phyloP scores from a whole-genome alignment of 306 rosid genomes.

The Dalbergia cochinchinensis region DNA sequence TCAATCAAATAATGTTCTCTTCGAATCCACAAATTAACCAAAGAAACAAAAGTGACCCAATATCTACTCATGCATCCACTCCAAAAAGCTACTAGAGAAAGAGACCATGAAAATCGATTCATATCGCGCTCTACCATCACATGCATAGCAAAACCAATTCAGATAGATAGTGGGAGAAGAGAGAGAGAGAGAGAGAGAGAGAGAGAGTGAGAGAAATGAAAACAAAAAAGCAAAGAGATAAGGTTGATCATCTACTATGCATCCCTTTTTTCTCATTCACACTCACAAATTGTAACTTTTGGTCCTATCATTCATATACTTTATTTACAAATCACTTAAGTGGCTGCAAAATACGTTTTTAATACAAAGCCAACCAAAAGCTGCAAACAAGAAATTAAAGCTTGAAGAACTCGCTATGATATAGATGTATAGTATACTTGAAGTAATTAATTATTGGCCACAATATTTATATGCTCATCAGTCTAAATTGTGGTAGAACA shows the following conservation, averaged over 20 bases:
- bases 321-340: constrained; percentile 49
- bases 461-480: background rate
- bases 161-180: constrained; percentile 24
- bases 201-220: constrained; percentile 22
- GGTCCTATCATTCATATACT: constrained; percentile 50
- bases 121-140: constrained; percentile 27
- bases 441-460: background rate
- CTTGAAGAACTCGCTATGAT: constrained; percentile 19
- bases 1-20: constrained; percentile 25
- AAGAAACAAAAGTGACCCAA: constrained; percentile 52
- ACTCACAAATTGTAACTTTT: constrained; percentile 45
- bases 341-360: constrained; percentile 43
- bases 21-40: constrained; percentile 36
- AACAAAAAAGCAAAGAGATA: constrained; percentile 41
- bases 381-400: background rate
- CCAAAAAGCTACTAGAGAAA: constrained; percentile 53
- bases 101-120: constrained; percentile 37
- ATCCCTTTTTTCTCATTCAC: constrained; percentile 47
- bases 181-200: background rate
- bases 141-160: constrained; percentile 46
- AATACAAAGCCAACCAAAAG: constrained; percentile 55
- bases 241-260: constrained; percentile 41
- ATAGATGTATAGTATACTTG: background rate
- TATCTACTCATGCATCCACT: constrained; percentile 58
- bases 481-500: constrained; percentile 76